phyloP scores from a whole-genome alignment of 495 filamentous ascomycete species.

The Penicillium cosmopolitanum region DNA sequence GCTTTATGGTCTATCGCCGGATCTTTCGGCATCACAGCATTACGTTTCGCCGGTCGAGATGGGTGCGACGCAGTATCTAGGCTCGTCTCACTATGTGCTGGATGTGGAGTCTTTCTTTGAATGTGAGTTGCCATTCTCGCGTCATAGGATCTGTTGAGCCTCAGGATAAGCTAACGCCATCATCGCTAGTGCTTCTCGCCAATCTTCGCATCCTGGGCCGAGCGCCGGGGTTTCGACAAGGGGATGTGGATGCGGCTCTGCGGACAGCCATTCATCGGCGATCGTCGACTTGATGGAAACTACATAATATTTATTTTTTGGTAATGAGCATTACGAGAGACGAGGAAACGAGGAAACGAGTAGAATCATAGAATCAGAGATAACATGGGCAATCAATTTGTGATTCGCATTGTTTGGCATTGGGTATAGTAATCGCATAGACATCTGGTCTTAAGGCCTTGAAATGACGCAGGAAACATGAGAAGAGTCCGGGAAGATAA shows the following conservation, averaged over 20 bases:
- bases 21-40: slow-evolving; percentile 13
- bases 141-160: background rate
- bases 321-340: background rate
- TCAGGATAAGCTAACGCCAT: slow-evolving; percentile 8
- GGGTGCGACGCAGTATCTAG: slow-evolving; percentile 4
- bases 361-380: background rate
- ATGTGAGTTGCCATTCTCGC: slow-evolving; percentile 18
- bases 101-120: slow-evolving; percentile 36
- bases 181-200: slow-evolving; percentile 22
- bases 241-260: slow-evolving; percentile 32
- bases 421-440: slow-evolving; percentile 22
- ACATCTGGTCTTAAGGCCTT: slow-evolving; percentile 3
- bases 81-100: slow-evolving; percentile 21
- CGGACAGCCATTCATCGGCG: slow-evolving; percentile 24
- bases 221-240: slow-evolving; percentile 31
- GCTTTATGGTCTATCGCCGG: slow-evolving; percentile 23
- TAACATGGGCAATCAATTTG: slow-evolving; percentile 5
- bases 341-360: background rate
- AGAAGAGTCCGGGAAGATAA: background rate
- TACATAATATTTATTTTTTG: too few species aligned
- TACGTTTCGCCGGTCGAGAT: slow-evolving; percentile 17
- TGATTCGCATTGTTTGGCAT: slow-evolving; percentile 16
- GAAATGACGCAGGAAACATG: background rate
- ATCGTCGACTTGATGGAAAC: slow-evolving; percentile 5
- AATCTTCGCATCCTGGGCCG: slow-evolving; percentile 32